These are phyloP conservation scores for Arthrobotrys sinensis DNA, from an alignment of 2,329 filamentous ascomycete genomes.

Conservation along the genomic window DNA sequence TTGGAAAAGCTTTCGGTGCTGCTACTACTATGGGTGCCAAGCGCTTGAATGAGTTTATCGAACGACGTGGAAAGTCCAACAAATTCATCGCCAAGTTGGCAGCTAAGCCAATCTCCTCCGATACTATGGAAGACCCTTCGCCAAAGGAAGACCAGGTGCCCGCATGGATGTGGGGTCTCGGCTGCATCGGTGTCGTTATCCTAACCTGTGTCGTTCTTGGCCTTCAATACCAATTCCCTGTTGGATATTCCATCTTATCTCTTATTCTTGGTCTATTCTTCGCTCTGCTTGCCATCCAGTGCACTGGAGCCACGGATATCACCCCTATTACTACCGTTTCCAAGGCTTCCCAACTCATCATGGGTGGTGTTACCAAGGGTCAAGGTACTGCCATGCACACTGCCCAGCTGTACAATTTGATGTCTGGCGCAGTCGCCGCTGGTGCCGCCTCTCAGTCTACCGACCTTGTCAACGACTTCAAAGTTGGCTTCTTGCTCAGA, in stretches of 20 bases:
- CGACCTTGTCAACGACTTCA: constrained; percentile 76
- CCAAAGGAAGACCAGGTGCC: constrained; percentile 63
- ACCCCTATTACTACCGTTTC: constrained; percentile 78
- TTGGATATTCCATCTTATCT: constrained; percentile 74
- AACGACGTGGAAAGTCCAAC: constrained; percentile 69
- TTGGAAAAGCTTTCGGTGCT: constrained; percentile 70
- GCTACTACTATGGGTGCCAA: constrained; percentile 70
- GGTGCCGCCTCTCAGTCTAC: constrained; percentile 73
- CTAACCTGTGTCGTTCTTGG: constrained; percentile 72
- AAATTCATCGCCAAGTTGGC: constrained; percentile 69
- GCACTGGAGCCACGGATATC: constrained; percentile 74
- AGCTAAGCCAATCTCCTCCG: constrained; percentile 58
- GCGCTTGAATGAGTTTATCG: constrained; percentile 68
- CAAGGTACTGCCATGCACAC: constrained; percentile 69
- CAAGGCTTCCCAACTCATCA: constrained; percentile 79
- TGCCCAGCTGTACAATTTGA: constrained; percentile 77
- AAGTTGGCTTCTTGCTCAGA: constrained; percentile 77
- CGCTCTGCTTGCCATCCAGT: constrained; percentile 75
- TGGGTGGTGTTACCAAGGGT: constrained; percentile 76
- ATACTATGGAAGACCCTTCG: constrained; percentile 63
- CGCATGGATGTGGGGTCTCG: constrained; percentile 72
- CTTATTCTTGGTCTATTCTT: constrained; percentile 75
- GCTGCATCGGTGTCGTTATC: constrained; percentile 72
- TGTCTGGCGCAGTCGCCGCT: constrained; percentile 74
- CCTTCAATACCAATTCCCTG: constrained; percentile 70